Base-by-base conservation (phyloP, 768 basidiomycete genomes). In the Dacryopinax primogenitus region DNA sequence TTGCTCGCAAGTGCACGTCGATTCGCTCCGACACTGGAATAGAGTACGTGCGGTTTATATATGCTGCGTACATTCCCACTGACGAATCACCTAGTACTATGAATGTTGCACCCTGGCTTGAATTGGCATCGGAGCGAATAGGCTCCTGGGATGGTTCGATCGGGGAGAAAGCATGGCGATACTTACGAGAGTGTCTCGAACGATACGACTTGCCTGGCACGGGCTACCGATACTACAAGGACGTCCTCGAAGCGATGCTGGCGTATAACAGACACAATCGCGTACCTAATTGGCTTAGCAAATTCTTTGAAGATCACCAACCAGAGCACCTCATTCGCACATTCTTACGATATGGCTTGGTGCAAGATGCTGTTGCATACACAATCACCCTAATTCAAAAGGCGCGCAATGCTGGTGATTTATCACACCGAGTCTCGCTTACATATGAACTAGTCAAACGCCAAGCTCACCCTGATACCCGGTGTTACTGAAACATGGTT, bases 251-350 rank as follows among this genome's bases (percentile, higher is more conserved):
- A 73, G 86, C 84, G 7, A 83, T 94, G 21, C 75, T 94, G 68
- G 83, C 82, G 34, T 74, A 82, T 64, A 87, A 90, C 68, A 78
- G 81, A 69, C 74, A 81, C 0, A 63, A 47, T 66, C 69, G 73
- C 41, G 81, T 91, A 45, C 94, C 95, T 12, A 84, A 84, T 7
- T 97, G 92, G 92, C 78, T 99, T 41, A 79, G 88, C 62, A 83
- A 83, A 64, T 82, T 81, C 65, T 81, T 96, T 23, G 82, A 88
- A 86, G 81, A 84, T 67, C 77, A 86, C 68, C 86, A 94, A 67
- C 86, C 86, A 45, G 92, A 94, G 70, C 86, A 86, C 72, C 83
- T 96, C 66, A 88, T 97, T 66, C 83, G 87, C 62, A 82, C 82
- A 51, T 86, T 82, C 70, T 76, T 97, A 69, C 83, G 85, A 68